These are phyloP conservation scores for Wickerhamiella domercqiae DNA, from an alignment of 805 yeast species.

Conservation along the genomic window DNA sequence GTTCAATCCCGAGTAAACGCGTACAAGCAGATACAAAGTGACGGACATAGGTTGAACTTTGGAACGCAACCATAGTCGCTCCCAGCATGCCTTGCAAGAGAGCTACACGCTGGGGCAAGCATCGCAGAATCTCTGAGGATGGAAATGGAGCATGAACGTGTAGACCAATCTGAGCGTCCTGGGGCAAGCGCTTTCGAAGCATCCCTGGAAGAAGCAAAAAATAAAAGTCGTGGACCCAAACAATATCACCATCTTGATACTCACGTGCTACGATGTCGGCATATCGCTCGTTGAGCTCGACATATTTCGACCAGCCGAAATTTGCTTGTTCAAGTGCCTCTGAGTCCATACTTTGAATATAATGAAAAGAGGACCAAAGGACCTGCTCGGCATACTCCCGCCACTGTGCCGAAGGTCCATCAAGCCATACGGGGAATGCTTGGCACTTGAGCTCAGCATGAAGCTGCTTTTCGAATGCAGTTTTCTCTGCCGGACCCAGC, in stretches of 20 bases:
- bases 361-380: slow-evolving; percentile 91
- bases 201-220: slow-evolving; percentile 68
- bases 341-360: slow-evolving; percentile 38
- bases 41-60: slow-evolving; percentile 68
- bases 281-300: slow-evolving; percentile 77
- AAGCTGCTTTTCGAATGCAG: slow-evolving; percentile 31
- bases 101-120: slow-evolving; percentile 68
- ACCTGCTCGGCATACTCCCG: slow-evolving; percentile 77
- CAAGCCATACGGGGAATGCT: slow-evolving; percentile 62
- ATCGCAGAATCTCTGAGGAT: slow-evolving; percentile 81
- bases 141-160: slow-evolving; percentile 90
- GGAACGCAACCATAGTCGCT: slow-evolving; percentile 73
- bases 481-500: slow-evolving; percentile 44
- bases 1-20: slow-evolving; percentile 69
- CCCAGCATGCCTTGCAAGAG: slow-evolving; percentile 86
- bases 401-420: slow-evolving; percentile 67
- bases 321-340: slow-evolving; percentile 33
- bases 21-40: slow-evolving; percentile 87
- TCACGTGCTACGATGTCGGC: slow-evolving; percentile 59
- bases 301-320: slow-evolving; percentile 74
- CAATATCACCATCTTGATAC: slow-evolving; percentile 76
- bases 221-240: slow-evolving; percentile 89
- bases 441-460: slow-evolving; percentile 1
- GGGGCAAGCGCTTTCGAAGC: slow-evolving; percentile 59
- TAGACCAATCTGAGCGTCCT: slow-evolving; percentile 60